Evolutionary conservation across 2,329 filamentous ascomycete genomes (phyloP), one percentile per base, ranked within the genome.

Genomic region (Colletotrichum australisinense): DNA sequence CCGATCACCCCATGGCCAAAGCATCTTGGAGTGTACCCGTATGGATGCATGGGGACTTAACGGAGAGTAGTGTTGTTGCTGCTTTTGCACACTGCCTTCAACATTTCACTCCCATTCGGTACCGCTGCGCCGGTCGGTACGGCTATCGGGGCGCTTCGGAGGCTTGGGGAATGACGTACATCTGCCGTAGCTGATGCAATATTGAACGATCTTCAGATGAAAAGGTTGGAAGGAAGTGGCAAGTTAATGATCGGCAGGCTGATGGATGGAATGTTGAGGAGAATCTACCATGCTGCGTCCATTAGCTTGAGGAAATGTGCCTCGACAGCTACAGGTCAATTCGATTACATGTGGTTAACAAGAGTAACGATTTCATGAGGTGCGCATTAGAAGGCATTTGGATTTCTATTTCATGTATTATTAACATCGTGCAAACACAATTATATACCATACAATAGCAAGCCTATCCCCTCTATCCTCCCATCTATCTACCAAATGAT

Each of bases 21-120:
- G 42, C 42, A 49, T 49, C 16, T 49, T n/a, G 16, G 9, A 22
- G 38, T 12, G 57, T 32, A 60, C 26, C 32, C 4, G 9, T 12
- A 42, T 9, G 38, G 1, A 38, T 59, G 19, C 24, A 3, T 30
- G 14, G 19, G 28, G 9, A 42, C 56, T 24, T 24, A 63, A 53
- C 22, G 4, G 9, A 11, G 58, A 30, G 16, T 53, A 63, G 55
- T 11, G 38, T 16, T 14, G 26, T 53, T 63, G 59, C 66, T 69
- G 66, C 59, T 73, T 72, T 69, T 56, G 19, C 12, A 16, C 12
- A 5, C 28, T 24, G 2, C 42, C n/a, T 57, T 57, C 16, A 56
- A 24, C 19, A n/a, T n/a, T 32, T n/a, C 19, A n/a, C 42, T 49
- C 6, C 19, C 42, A 49, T 42, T 42, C 38, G 38, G 38, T 42